Evolutionary conservation across 768 basidiomycete genomes (phyloP).

Genomic region (Fomitopsis serialis): DNA sequence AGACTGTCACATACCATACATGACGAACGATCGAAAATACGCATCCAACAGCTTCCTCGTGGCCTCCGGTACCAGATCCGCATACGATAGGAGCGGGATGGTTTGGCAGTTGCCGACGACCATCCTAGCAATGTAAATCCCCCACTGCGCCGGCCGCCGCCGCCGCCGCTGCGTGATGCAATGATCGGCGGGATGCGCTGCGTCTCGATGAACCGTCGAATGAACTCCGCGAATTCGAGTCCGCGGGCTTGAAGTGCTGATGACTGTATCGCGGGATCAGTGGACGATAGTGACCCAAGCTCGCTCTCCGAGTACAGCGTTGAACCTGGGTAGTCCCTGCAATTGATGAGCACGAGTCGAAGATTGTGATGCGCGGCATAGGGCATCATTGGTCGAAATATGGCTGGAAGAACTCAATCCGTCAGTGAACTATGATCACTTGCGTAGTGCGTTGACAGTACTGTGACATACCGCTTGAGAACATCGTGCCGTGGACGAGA

Average conservation of each 20-base stretch:
- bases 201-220: slow-evolving; percentile 15
- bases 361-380: slow-evolving; percentile 13
- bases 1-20: slow-evolving; percentile 10
- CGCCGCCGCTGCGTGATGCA: neutral
- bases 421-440: neutral
- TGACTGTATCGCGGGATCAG: neutral
- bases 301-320: slow-evolving; percentile 17
- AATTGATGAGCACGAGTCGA: slow-evolving; percentile 20
- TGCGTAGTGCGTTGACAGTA: neutral
- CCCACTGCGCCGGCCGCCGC: neutral
- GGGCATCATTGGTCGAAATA: slow-evolving; percentile 12
- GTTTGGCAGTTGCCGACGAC: slow-evolving; percentile 11
- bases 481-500: slow-evolving; percentile 13
- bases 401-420: slow-evolving; percentile 5
- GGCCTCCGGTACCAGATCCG: slow-evolving; percentile 4
- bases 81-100: slow-evolving; percentile 11
- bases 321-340: slow-evolving; percentile 25
- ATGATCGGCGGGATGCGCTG: slow-evolving; percentile 7
- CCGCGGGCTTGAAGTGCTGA: slow-evolving; percentile 6
- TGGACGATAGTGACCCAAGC: neutral
- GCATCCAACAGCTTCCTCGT: slow-evolving; percentile 5
- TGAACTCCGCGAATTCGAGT: slow-evolving; percentile 11
- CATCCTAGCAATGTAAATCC: slow-evolving; percentile 6
- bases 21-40: slow-evolving; percentile 12
- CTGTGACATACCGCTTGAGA: slow-evolving; percentile 15